phyloP scores from a whole-genome alignment of 2,329 filamentous ascomycete species.

The Penicillium verrucosum region DNA sequence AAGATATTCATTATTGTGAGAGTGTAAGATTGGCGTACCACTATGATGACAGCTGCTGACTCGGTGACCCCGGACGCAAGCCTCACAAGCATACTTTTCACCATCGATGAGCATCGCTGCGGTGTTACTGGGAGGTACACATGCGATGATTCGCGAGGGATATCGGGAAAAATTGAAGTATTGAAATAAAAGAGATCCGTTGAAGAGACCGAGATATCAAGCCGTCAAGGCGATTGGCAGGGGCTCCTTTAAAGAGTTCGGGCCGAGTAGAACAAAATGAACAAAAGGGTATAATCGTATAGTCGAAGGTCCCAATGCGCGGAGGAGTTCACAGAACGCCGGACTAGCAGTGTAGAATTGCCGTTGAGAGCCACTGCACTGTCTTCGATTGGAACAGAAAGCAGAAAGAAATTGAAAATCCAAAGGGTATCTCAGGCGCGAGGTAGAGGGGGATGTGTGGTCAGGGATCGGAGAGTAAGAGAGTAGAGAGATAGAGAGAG shows the following conservation, averaged over 20 bases:
- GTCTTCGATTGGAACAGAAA: constrained; percentile 10
- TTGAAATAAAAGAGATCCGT: constrained; percentile 9
- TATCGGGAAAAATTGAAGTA: constrained; percentile 18
- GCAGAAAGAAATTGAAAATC: constrained; percentile 7
- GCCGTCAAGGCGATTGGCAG: constrained; percentile 34
- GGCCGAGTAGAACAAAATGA: constrained; percentile 24
- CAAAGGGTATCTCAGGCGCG: constrained; percentile 17
- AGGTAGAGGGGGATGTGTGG: constrained; percentile 11
- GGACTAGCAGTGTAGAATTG: not conserved
- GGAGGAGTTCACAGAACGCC: constrained; percentile 23
- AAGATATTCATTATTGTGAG: not conserved
- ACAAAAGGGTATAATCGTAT: constrained; percentile 35
- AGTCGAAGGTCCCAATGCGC: constrained; percentile 32
- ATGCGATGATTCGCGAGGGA: constrained; percentile 40
- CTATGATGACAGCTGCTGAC: constrained; percentile 97
- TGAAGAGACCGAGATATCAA: constrained; percentile 12
- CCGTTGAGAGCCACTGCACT: constrained; percentile 3
- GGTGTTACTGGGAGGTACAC: constrained; percentile 36
- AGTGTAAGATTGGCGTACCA: constrained; percentile 60
- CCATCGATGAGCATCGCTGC: constrained; percentile 77
- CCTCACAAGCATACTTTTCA: constrained; percentile 97
- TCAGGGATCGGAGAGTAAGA: constrained; percentile 19
- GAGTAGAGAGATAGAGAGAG: constrained; percentile 17
- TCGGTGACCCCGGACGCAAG: constrained; percentile 95
- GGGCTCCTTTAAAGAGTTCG: constrained; percentile 23